A percentile compares a stretch with the other conserved stretches of the same genome.
Evolutionary conservation across 192 early-diverging fungal genomes (phyloP).

Genomic region (Lunasporangiospora selenospora): DNA sequence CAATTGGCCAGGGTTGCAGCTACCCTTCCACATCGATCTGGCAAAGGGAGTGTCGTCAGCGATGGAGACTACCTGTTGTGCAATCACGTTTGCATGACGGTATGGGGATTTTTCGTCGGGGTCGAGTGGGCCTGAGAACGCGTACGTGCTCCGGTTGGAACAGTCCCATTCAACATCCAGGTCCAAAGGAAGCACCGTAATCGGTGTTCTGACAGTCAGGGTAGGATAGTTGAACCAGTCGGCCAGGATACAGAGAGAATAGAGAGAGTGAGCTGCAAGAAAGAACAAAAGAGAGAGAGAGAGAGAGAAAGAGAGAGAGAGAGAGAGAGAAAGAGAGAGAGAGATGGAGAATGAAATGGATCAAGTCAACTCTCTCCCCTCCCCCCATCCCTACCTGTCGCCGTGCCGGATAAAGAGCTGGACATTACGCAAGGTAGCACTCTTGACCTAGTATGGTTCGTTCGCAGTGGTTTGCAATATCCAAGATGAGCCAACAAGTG

Average conservation of each 20-base stretch:
- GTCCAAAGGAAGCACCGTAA: conserved; percentile 21
- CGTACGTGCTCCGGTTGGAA: conserved; percentile 21
- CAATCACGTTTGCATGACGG: conserved; percentile 23
- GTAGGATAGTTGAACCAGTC: too few species aligned
- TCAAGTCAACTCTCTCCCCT: too few species aligned
- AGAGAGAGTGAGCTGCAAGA: background rate
- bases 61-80: conserved; percentile 34
- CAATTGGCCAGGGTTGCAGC: conserved; percentile 34
- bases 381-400: conserved; percentile 24
- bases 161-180: conserved; percentile 32
- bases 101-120: conserved; percentile 15
- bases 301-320: background rate
- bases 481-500: too few species aligned
- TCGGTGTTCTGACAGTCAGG: conserved; percentile 27
- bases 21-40: conserved; percentile 34
- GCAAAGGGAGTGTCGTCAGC: conserved; percentile 24
- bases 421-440: conserved; percentile 10
- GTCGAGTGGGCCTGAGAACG: conserved; percentile 21
- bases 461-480: background rate
- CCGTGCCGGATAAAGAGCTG: conserved; percentile 46
- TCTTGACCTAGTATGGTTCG: conserved; percentile 4
- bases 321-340: background rate
- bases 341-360: background rate
- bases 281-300: background rate
- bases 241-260: too few species aligned